A percentile compares a stretch with the other conserved stretches of the same genome.
phyloP scores from a whole-genome alignment of 1,284 basidiomycete genomes.

The Naganishia albida region DNA sequence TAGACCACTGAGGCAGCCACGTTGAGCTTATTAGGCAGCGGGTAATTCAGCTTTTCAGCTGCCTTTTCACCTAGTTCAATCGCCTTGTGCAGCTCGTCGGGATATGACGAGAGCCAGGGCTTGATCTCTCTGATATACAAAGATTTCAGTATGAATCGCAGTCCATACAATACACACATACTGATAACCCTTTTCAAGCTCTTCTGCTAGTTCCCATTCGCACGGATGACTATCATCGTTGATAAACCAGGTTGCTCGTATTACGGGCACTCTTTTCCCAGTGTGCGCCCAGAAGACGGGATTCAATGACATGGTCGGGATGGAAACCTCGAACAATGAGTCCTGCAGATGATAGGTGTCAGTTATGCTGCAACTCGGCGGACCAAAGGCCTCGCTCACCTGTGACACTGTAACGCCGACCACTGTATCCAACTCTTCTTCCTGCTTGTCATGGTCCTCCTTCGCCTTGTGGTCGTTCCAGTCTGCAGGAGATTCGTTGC shows the following conservation, averaged over 20 bases:
- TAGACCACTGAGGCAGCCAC: conserved; percentile 54
- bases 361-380: neutral
- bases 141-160: neutral
- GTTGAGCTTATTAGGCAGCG: conserved; percentile 46
- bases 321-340: conserved; percentile 53
- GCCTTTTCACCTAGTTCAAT: conserved; percentile 56
- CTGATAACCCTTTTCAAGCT: conserved; percentile 58
- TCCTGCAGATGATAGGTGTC: conserved; percentile 44
- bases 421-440: conserved; percentile 46
- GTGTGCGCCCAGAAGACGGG: conserved; percentile 61
- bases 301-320: conserved; percentile 50
- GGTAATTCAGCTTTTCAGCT: conserved; percentile 59
- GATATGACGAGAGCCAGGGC: conserved; percentile 56
- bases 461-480: conserved; percentile 33
- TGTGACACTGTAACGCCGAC: conserved; percentile 52
- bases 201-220: conserved; percentile 56
- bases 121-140: conserved; percentile 37
- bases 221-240: conserved; percentile 56
- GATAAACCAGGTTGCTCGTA: conserved; percentile 59
- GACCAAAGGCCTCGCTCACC: conserved; percentile 39
- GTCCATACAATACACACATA: conserved; percentile 35
- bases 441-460: conserved; percentile 44
- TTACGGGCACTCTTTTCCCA: conserved; percentile 56
- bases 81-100: conserved; percentile 57
- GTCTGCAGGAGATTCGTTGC: conserved; percentile 39